Evolutionary conservation across 371 early-diverging fungal genomes (phyloP).

Genomic region (Mucor racemosus): DNA sequence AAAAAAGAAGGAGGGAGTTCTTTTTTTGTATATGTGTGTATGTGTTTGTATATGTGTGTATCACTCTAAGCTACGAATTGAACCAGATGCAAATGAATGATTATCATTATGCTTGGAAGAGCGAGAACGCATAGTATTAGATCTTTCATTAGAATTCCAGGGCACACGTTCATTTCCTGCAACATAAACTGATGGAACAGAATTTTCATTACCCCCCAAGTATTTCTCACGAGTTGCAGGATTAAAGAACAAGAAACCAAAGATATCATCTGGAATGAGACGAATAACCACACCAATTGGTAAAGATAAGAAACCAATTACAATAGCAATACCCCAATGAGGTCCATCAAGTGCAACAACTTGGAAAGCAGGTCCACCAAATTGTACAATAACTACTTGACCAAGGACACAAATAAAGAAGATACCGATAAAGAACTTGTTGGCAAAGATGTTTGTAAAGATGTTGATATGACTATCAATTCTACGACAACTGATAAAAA

Average conservation of each 20-base stretch:
- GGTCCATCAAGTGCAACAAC: conserved; percentile 43
- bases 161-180: conserved; percentile 37
- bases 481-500: conserved; percentile 49
- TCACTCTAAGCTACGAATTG: conserved; percentile 21
- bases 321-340: conserved; percentile 71
- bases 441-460: conserved; percentile 51
- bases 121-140: conserved; percentile 29
- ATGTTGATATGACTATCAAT: conserved; percentile 64
- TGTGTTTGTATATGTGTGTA: background rate
- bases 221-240: conserved; percentile 31
- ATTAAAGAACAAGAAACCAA: conserved; percentile 34
- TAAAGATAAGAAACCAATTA: conserved; percentile 64
- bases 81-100: conserved; percentile 21
- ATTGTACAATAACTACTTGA: conserved; percentile 61
- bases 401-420: conserved; percentile 54
- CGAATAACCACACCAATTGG: conserved; percentile 74
- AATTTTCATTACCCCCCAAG: conserved; percentile 19
- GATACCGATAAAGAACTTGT: conserved; percentile 60
- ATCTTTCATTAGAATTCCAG: conserved; percentile 27
- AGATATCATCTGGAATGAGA: conserved; percentile 57
- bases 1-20: background rate
- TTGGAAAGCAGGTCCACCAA: conserved; percentile 63
- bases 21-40: background rate
- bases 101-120: conserved; percentile 27
- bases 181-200: conserved; percentile 33